phyloP scores from a whole-genome alignment of 2,329 filamentous ascomycete species.

The Neoscytalidium dimidiatum region DNA sequence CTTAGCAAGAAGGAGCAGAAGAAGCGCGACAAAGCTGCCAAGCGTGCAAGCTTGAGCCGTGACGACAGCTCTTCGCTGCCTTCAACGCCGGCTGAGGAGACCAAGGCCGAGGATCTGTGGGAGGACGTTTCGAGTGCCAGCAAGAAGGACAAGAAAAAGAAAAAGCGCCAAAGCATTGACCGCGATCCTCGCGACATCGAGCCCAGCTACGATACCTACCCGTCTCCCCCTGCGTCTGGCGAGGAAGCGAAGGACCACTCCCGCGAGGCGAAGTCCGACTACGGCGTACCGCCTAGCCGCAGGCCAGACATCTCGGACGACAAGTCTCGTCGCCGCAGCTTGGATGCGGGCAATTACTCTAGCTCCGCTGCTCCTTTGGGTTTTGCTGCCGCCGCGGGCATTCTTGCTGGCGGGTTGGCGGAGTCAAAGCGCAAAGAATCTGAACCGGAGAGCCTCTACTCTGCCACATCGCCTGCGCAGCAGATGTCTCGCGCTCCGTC shows the following conservation, averaged over 20 bases:
- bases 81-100: conserved; percentile 22
- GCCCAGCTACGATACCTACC: conserved; percentile 14
- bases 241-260: conserved; percentile 6
- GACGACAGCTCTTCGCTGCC: conserved; percentile 8
- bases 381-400: conserved; percentile 6
- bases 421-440: conserved; percentile 4
- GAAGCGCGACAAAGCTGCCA: conserved; percentile 27
- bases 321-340: background rate
- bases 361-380: background rate
- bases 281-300: background rate
- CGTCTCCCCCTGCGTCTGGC: background rate
- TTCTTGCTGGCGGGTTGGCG: conserved; percentile 1
- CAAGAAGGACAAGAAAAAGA: conserved; percentile 34
- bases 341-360: background rate
- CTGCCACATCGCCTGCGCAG: background rate
- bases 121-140: conserved; percentile 23
- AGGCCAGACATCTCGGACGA: background rate
- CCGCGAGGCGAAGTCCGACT: conserved; percentile 8
- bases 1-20: conserved; percentile 28
- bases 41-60: conserved; percentile 6
- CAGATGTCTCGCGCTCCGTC: background rate
- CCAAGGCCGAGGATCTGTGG: conserved; percentile 10
- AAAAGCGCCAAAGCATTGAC: conserved; percentile 33
- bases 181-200: conserved; percentile 34
- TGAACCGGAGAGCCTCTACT: background rate